Conservation (phyloP, 1,284 basidiomycete species). For the Trichosporon sp. region DNA sequence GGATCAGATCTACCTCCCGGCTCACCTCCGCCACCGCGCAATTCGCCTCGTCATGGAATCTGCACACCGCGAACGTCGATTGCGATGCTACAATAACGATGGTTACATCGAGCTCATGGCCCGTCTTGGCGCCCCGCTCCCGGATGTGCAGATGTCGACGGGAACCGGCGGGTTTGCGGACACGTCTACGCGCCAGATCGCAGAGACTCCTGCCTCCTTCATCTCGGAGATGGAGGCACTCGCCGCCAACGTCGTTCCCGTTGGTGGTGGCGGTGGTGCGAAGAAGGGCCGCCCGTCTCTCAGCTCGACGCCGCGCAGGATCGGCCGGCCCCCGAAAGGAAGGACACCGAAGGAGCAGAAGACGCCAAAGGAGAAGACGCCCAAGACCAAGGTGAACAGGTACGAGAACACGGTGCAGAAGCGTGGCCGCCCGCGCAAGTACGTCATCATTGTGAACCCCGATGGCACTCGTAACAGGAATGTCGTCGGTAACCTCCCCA, state of each 20-base stretch:
- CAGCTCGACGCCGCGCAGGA: slow-evolving; percentile 1
- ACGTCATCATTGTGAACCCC: slow-evolving; percentile 46
- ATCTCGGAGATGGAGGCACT: slow-evolving; percentile 17
- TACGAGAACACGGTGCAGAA: slow-evolving; percentile 41
- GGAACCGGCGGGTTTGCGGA: slow-evolving; percentile 40
- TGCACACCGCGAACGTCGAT: slow-evolving; percentile 42
- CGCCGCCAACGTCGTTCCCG: slow-evolving; percentile 13
- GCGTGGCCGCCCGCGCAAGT: slow-evolving; percentile 51
- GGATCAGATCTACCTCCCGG: slow-evolving; percentile 37
- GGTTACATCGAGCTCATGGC: slow-evolving; percentile 39
- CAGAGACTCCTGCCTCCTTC: slow-evolving; percentile 22
- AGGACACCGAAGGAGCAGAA: background rate
- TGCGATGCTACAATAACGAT: slow-evolving; percentile 38
- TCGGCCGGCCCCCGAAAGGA: background rate
- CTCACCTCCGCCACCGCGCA: slow-evolving; percentile 38
- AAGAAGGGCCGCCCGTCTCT: slow-evolving; percentile 4
- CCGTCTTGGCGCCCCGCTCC: slow-evolving; percentile 31
- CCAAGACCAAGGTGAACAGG: slow-evolving; percentile 25
- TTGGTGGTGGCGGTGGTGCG: slow-evolving; percentile 15
- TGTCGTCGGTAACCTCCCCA: slow-evolving; percentile 38
- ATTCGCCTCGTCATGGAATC: slow-evolving; percentile 45
- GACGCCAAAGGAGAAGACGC: background rate
- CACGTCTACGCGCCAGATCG: slow-evolving; percentile 29
- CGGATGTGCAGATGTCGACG: slow-evolving; percentile 25
- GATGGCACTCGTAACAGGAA: slow-evolving; percentile 43